Percentiles rank a stretch among this genome's conserved stretches.
Evolutionary conservation across 1,139 yeast species (phyloP).

Genomic region (Candida sp.): DNA sequence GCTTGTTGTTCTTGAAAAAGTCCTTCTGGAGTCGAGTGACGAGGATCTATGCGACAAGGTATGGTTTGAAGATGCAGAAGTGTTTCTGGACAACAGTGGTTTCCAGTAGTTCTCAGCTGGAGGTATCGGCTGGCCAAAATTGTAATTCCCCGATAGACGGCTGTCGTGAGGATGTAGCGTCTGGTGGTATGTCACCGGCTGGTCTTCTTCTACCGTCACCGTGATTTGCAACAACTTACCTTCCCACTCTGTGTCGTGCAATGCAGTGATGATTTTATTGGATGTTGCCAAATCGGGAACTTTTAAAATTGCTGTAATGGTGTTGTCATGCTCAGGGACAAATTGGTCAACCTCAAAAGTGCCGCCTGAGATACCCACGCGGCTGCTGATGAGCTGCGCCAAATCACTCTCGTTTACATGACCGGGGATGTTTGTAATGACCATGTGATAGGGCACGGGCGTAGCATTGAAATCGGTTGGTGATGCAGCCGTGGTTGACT

Average conservation of each 20-base stretch:
- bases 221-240: not conserved
- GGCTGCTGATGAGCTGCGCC: not conserved
- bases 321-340: not conserved
- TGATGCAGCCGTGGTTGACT: slow-evolving; percentile 3
- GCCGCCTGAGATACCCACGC: not conserved
- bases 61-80: not conserved
- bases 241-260: not conserved
- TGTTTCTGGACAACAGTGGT: not conserved
- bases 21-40: slow-evolving; percentile 9
- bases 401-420: not conserved
- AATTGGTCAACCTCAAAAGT: not conserved
- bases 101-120: not conserved
- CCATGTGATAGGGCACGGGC: not conserved
- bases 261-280: slow-evolving; percentile 1
- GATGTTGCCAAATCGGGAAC: slow-evolving; percentile 1
- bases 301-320: not conserved
- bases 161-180: not conserved
- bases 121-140: not conserved
- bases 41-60: not conserved
- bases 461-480: slow-evolving; percentile 2
- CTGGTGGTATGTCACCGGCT: not conserved
- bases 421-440: slow-evolving; percentile 1
- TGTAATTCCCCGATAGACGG: not conserved
- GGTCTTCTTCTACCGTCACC: not conserved
- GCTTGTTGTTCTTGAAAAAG: slow-evolving; percentile 13